Conservation (phyloP, 768 basidiomycete genomes). For the Multifurca ochricompacta region DNA sequence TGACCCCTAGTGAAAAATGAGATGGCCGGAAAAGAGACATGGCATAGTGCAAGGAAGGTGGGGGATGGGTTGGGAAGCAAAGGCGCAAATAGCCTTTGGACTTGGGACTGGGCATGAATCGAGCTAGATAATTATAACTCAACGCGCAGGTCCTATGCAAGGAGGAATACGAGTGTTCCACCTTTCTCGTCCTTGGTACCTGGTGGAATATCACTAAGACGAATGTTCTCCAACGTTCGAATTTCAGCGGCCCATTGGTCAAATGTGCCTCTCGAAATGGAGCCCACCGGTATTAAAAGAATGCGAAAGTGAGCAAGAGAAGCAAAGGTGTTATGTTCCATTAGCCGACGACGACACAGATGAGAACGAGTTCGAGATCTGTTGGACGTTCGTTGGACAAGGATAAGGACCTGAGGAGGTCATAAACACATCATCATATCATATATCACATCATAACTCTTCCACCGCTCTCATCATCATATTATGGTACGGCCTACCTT, state of each 20-base stretch:
- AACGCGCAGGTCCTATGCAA: neutral
- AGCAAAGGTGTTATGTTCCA: slow-evolving; percentile 69
- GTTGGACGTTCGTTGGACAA: too few relatives aligned
- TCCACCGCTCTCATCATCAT: neutral
- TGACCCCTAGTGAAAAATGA: slow-evolving; percentile 78
- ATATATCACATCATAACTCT: too few relatives aligned
- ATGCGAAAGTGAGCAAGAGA: slow-evolving; percentile 82
- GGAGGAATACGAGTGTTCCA: slow-evolving; percentile 27
- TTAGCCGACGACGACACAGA: slow-evolving; percentile 25
- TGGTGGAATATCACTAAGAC: slow-evolving; percentile 76
- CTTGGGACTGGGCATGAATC: slow-evolving; percentile 73
- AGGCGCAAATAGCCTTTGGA: slow-evolving; percentile 80
- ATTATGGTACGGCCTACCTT: slow-evolving; percentile 5
- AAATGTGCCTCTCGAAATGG: slow-evolving; percentile 60
- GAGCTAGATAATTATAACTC: slow-evolving; percentile 37
- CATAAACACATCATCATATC: neutral
- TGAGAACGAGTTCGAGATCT: neutral
- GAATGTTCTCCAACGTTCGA: slow-evolving; percentile 60
- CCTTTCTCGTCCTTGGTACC: slow-evolving; percentile 72
- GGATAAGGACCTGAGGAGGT: neutral
- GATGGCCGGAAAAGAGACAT: slow-evolving; percentile 72
- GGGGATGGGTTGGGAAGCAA: slow-evolving; percentile 67
- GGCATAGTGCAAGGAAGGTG: slow-evolving; percentile 55
- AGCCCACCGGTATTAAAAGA: slow-evolving; percentile 79
- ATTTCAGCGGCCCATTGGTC: slow-evolving; percentile 71